A percentile compares a stretch with the other conserved stretches of the same genome.
Conservation (phyloP, 2,329 filamentous ascomycete genomes). For the Dactylellina cionopaga region DNA sequence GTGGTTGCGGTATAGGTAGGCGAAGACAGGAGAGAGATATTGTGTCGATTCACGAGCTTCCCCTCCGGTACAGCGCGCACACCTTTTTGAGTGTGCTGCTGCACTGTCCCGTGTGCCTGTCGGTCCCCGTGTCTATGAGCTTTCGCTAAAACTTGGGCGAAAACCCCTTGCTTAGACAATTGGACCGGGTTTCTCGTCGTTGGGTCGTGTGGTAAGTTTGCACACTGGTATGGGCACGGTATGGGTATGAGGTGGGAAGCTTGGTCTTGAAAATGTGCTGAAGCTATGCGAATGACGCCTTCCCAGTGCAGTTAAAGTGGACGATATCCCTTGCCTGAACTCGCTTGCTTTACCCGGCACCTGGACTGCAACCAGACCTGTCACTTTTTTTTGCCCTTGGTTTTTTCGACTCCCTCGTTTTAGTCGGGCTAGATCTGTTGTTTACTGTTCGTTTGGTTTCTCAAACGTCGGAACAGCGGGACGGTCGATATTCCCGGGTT, state of each 20-base stretch:
- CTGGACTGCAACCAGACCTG: slow-evolving; percentile 20
- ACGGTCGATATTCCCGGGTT: slow-evolving; percentile 28
- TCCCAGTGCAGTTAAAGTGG: slow-evolving; percentile 34
- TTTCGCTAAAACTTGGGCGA: slow-evolving; percentile 17
- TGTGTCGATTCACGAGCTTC: slow-evolving; percentile 37
- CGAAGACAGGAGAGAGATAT: slow-evolving; percentile 31
- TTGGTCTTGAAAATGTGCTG: slow-evolving; percentile 36
- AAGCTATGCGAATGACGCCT: slow-evolving; percentile 51
- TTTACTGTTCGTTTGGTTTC: slow-evolving; percentile 7
- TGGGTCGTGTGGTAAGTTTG: slow-evolving; percentile 12
- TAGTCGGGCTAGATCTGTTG: neutral
- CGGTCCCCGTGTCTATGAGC: slow-evolving; percentile 18
- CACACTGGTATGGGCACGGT: slow-evolving; percentile 48
- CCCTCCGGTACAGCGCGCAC: slow-evolving; percentile 31
- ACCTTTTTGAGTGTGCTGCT: slow-evolving; percentile 41
- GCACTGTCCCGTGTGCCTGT: slow-evolving; percentile 39
- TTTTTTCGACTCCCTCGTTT: slow-evolving; percentile 17
- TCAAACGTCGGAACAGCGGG: slow-evolving; percentile 51
- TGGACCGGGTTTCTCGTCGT: slow-evolving; percentile 35
- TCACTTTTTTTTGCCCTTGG: slow-evolving; percentile 27
- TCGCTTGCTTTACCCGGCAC: slow-evolving; percentile 42
- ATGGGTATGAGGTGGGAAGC: slow-evolving; percentile 46
- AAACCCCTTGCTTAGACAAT: slow-evolving; percentile 31
- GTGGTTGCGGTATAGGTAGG: slow-evolving; percentile 17
- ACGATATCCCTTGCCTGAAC: slow-evolving; percentile 35